Evolutionary conservation across 306 rosid species (phyloP).

Genomic region (Arachis hypogaea): DNA sequence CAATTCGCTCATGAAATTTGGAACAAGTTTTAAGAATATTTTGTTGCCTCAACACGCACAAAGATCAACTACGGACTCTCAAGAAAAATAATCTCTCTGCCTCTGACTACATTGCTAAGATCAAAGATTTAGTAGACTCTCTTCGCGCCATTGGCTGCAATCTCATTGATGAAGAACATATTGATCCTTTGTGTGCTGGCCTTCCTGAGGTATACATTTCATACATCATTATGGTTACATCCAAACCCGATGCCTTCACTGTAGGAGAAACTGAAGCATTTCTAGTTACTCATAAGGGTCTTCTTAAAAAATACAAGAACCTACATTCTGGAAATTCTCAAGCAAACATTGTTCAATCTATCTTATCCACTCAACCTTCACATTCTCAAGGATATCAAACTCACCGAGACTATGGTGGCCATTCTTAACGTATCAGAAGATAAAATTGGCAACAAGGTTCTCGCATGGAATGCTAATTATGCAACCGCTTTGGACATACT

Average conservation of each 20-base stretch:
- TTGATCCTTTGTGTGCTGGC: background rate
- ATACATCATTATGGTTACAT: no score
- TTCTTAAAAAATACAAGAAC: background rate
- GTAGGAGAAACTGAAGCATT: background rate
- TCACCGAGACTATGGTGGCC: no score
- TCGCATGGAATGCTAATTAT: no score
- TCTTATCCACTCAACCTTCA: no score
- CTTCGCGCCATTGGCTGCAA: background rate
- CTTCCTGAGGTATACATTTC: background rate
- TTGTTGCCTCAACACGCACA: background rate
- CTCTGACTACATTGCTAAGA: background rate
- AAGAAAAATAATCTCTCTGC: background rate
- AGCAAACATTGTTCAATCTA: no score
- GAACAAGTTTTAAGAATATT: background rate
- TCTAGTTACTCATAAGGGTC: background rate
- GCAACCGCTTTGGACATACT: no score
- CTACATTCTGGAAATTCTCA: background rate
- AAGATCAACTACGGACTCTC: no score
- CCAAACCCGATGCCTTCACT: background rate
- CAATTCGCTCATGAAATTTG: background rate
- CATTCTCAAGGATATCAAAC: no score
- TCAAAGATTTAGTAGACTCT: background rate
- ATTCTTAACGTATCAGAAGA: no score
- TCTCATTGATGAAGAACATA: background rate
- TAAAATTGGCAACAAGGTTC: no score